Conservation (phyloP, 139 green algal genomes). For the Volvox africanus region DNA sequence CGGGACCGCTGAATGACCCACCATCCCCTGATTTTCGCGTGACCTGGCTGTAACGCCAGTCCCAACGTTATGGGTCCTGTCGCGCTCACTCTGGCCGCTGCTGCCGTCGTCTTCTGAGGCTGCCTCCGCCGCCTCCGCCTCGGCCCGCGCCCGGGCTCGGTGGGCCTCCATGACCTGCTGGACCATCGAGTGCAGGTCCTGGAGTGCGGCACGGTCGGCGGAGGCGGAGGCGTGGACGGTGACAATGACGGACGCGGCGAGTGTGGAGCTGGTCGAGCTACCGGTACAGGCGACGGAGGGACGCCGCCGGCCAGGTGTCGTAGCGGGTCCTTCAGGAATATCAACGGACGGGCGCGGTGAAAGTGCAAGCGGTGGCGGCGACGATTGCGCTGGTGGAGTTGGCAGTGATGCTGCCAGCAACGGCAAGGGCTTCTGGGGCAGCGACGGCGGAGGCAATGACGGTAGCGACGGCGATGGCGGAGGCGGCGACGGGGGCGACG, state of each 20-base stretch:
- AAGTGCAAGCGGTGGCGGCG: neutral
- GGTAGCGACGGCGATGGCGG: neutral
- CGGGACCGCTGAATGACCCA: slow-evolving; percentile 17
- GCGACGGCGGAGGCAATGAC: neutral
- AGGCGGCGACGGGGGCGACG: neutral
- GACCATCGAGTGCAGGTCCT: slow-evolving; percentile 37
- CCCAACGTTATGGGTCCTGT: neutral
- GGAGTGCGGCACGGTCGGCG: slow-evolving; percentile 9
- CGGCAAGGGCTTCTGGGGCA: neutral
- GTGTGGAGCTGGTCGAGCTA: neutral
- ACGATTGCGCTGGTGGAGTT: neutral
- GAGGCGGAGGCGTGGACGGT: slow-evolving; percentile 2
- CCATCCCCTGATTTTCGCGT: neutral
- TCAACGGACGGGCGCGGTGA: neutral
- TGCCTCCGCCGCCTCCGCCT: neutral
- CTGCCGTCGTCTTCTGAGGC: neutral
- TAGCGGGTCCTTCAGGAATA: neutral
- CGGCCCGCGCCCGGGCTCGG: neutral
- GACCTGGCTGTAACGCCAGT: neutral
- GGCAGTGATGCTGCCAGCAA: neutral
- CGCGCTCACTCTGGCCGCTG: neutral
- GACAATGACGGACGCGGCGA: slow-evolving; percentile 35
- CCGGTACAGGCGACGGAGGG: neutral
- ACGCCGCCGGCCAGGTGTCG: neutral
- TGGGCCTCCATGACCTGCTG: slow-evolving; percentile 20